Percentiles rank a stretch among this genome's conserved stretches.
phyloP scores from a whole-genome alignment of 2,329 filamentous ascomycete genomes.

The Endothia cerciana region DNA sequence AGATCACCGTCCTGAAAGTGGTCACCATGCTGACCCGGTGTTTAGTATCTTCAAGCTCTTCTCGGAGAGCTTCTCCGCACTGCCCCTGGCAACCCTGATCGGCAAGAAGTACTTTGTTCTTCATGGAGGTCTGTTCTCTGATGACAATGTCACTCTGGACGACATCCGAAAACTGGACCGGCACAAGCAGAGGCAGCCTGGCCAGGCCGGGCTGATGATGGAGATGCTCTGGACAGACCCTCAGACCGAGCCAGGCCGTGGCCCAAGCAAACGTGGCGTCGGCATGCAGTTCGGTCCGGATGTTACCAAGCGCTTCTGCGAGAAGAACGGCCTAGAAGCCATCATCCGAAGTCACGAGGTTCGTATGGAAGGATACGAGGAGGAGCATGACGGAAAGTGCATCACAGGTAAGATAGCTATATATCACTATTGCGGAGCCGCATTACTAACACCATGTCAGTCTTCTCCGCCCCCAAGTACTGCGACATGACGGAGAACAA shows the following conservation, averaged over 20 bases:
- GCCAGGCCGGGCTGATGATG: conserved; percentile 97
- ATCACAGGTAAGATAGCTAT: conserved; percentile 72
- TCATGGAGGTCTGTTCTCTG: conserved; percentile 93
- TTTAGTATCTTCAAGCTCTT: conserved; percentile 86
- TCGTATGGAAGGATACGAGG: conserved; percentile 98
- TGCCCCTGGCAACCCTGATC: conserved; percentile 89
- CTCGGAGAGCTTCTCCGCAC: conserved; percentile 94
- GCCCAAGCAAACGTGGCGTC: conserved; percentile 94
- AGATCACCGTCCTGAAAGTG: conserved; percentile 24
- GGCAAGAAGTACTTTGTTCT: conserved; percentile 90
- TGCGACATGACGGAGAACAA: conserved; percentile 98
- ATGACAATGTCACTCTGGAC: conserved; percentile 88
- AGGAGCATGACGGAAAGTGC: conserved; percentile 93
- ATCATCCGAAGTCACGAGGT: conserved; percentile 98
- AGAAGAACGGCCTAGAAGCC: conserved; percentile 91
- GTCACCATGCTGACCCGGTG: conserved; percentile 34
- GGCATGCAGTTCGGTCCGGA: conserved; percentile 97
- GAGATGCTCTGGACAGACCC: conserved; percentile 99
- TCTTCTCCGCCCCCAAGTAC: conserved; percentile 97
- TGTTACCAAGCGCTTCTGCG: conserved; percentile 94
- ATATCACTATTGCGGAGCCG: conserved; percentile 6
- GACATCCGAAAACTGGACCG: conserved; percentile 93
- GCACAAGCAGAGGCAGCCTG: conserved; percentile 88
- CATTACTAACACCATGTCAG: conserved; percentile 47
- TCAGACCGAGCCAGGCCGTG: conserved; percentile 80